phyloP scores from a whole-genome alignment of 371 early-diverging fungal genomes.

The Mortierella sp. region DNA sequence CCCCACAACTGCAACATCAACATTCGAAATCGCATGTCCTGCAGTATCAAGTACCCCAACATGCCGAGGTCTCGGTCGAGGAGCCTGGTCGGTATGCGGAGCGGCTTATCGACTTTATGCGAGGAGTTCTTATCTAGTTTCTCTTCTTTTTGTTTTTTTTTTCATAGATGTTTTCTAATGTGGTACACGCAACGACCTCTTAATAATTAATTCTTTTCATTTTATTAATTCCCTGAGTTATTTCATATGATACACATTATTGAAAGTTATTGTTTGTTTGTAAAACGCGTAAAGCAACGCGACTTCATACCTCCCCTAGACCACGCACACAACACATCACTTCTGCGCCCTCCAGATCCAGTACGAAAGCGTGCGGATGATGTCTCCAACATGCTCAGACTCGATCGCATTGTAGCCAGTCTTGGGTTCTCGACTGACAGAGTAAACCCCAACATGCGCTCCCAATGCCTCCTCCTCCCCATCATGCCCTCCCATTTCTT shows the following conservation, averaged over 20 bases:
- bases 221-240: neutral
- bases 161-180: neutral
- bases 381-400: slow-evolving; percentile 56
- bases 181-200: too few relatives aligned
- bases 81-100: slow-evolving; percentile 73
- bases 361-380: slow-evolving; percentile 54
- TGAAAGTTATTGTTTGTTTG: neutral
- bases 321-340: neutral
- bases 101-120: slow-evolving; percentile 64
- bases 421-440: slow-evolving; percentile 58
- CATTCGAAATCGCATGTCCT: slow-evolving; percentile 10
- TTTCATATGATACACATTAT: neutral
- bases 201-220: too few relatives aligned
- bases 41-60: slow-evolving; percentile 24
- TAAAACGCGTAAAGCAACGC: neutral
- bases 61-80: slow-evolving; percentile 67
- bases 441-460: slow-evolving; percentile 47
- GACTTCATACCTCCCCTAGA: neutral
- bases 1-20: neutral
- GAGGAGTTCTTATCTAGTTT: slow-evolving; percentile 34
- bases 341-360: slow-evolving; percentile 53
- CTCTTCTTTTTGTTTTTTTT: neutral
- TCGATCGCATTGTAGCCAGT: slow-evolving; percentile 52
- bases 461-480: slow-evolving; percentile 20
- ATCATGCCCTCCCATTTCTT: neutral